Base-by-base conservation (phyloP, 192 early-diverging fungal genomes). In the Coemansia sp. region DNA sequence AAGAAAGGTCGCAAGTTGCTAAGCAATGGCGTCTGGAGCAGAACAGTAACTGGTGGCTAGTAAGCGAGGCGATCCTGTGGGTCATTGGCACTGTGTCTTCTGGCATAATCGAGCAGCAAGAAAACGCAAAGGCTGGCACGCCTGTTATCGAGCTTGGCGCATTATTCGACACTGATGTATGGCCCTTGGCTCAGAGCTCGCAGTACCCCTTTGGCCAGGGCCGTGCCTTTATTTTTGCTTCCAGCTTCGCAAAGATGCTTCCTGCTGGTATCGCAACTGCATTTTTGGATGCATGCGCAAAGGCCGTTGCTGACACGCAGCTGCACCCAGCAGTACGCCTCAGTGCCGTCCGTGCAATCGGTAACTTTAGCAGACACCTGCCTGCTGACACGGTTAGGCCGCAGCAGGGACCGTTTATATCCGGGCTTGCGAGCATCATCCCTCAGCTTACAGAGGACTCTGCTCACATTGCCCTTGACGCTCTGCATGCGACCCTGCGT, bases 211-310 rank as follows among this genome's bases (percentile, higher is more conserved):
- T 94, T 72, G 84, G 93, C 63, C 92, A 94, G 74, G 94, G 95
- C 4, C 93, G 96, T 14, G 89, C 94, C 2, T 87, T 98, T 58
- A 89, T 94, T 17, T 95, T 96, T 85, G 86, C 90, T 2, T 90
- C 89, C 51, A 85, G 89, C 67, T 93, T 94, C 85, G 88, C 90
- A 17, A 77, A 84, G 11, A 82, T 88, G 18, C 75, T 95, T 29
- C 92, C 92, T 14, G 55, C 80, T 1, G 74, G 87, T 14, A 83
- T 93, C 29, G 83, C 90, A 2, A 56, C 72, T 2, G 87, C 92
- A 45, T 94, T 93, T 76, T 84, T 96, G 48, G 70, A 81, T 22
- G 91, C 92, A n/a, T 89, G 93, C 32, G 89, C 89, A 6, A 80
- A 83, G 34, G 92, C 92, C 0, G 80, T 95, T 50, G 71, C 71